Base-by-base conservation (phyloP, 2,329 filamentous ascomycete genomes). In the Fusarium sp. region DNA sequence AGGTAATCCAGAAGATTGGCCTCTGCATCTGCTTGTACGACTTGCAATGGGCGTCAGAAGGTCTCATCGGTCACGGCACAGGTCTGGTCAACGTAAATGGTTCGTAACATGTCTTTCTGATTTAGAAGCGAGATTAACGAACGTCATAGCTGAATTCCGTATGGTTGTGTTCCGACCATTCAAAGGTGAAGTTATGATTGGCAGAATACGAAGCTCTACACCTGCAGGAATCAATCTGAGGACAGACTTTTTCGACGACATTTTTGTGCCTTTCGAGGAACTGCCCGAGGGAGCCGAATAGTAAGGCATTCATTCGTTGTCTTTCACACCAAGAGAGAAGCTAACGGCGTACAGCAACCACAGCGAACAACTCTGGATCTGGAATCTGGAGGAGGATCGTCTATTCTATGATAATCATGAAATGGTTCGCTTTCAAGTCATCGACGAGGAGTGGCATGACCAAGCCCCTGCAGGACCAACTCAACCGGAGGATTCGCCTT, bases 21-120 rank as follows among this genome's bases (percentile, higher is more conserved):
- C 89, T 99, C 6, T 98, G 94, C 77, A 91, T 99, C 73, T 95
- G 93, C 77, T 89, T 99, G 74, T 98, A 96, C 82, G 96, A 98
- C 77, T 84, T 99, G 14, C 83, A 97, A 8, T 93, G 92, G 81
- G 89, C 93, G 1, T 97, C 94, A 1, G 96, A 99, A 79, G 96
- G 96, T 30, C 84, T 98, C 26, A 97, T 99, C 72, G 94, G 95
- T 28, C 93, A 98, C 79, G 94, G 95, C 28, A 94, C 91, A 19
- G 96, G 96, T 23, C 87, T 95, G 34, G 94, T 97, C 50, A 97
- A 98, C 75, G 93, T 98, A 45, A 98, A 98, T 78, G 92, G 93
- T 94, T 84, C 62, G 81, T 65, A 21, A n/a, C 34, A 21, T 44
- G 39, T 26, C 42, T 26, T 19, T 28, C 14, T 13, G 6, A 4